Percentiles rank a stretch among this genome's conserved stretches.
phyloP scores from a whole-genome alignment of 2,329 filamentous ascomycete genomes.

The Penicillium sp. region DNA sequence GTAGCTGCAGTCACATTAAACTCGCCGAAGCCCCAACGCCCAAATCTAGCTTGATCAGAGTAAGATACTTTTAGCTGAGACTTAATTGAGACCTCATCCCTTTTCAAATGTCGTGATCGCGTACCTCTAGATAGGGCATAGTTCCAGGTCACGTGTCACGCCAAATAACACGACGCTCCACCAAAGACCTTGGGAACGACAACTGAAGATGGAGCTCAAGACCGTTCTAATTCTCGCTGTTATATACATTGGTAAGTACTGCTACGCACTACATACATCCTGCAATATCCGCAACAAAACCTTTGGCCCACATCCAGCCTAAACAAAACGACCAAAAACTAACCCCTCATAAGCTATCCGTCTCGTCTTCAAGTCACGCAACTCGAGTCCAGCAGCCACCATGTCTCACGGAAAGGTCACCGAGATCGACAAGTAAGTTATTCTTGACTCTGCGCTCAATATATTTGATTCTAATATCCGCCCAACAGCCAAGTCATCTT shows the following conservation, averaged over 20 bases:
- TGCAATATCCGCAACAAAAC: background rate
- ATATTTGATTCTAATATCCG: background rate
- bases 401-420: slow-evolving; percentile 40
- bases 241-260: slow-evolving; percentile 21
- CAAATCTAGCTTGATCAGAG: background rate
- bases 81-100: background rate
- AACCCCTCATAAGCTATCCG: slow-evolving; percentile 18
- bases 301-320: background rate
- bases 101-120: background rate
- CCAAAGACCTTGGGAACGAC: slow-evolving; percentile 7
- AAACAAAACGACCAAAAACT: background rate
- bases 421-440: slow-evolving; percentile 37
- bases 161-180: slow-evolving; percentile 9
- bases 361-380: slow-evolving; percentile 14
- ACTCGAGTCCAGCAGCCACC: slow-evolving; percentile 19
- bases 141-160: slow-evolving; percentile 8
- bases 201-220: slow-evolving; percentile 24
- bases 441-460: too few relatives aligned
- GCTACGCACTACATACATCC: background rate
- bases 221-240: slow-evolving; percentile 21
- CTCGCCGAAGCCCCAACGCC: background rate
- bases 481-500: slow-evolving; percentile 62
- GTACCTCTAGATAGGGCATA: slow-evolving; percentile 6
- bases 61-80: background rate
- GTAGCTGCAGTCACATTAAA: background rate